Evolutionary conservation across 2,329 filamentous ascomycete species (phyloP).

Genomic region (Aspergillus ustus): DNA sequence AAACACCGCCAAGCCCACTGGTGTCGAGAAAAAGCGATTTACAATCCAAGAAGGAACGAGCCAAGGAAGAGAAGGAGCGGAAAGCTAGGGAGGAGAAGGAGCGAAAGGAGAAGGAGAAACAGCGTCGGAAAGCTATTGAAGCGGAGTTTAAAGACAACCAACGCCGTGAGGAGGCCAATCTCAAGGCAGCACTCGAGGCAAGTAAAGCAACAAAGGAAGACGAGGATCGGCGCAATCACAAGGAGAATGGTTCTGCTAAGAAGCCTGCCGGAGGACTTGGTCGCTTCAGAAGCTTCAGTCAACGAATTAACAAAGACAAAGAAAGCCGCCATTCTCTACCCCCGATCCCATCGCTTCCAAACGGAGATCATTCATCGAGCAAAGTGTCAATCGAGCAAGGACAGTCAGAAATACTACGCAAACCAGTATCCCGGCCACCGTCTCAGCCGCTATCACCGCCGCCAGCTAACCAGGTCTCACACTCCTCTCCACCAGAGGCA

Average conservation of each 20-base stretch:
- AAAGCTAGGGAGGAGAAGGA: conserved; percentile 59
- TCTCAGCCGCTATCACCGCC: conserved; percentile 4
- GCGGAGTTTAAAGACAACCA: conserved; percentile 54
- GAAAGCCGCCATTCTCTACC: conserved; percentile 40
- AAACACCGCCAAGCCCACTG: conserved; percentile 37
- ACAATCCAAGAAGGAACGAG: conserved; percentile 70
- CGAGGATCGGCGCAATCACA: conserved; percentile 47
- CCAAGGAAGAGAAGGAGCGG: conserved; percentile 61
- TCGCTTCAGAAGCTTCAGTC: conserved; percentile 77
- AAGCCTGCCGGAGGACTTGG: conserved; percentile 57
- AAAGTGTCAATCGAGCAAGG: conserved; percentile 20
- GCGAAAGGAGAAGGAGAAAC: conserved; percentile 56
- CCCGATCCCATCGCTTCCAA: conserved; percentile 26
- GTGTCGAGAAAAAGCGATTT: conserved; percentile 66
- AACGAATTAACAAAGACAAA: conserved; percentile 61
- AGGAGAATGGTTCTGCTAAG: conserved; percentile 45
- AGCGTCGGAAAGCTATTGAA: conserved; percentile 63
- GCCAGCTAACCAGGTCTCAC: conserved; percentile 10
- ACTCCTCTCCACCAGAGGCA: conserved; percentile 11
- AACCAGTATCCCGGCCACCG: conserved; percentile 4
- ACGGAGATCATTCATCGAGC: conserved; percentile 24
- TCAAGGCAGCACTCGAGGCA: conserved; percentile 67
- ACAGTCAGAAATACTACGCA: conserved; percentile 4
- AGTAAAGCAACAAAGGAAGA: conserved; percentile 68
- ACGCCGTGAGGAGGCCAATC: conserved; percentile 61